Evolutionary conservation across 2,329 filamentous ascomycete species (phyloP).

Genomic region (Cadophora gregata): DNA sequence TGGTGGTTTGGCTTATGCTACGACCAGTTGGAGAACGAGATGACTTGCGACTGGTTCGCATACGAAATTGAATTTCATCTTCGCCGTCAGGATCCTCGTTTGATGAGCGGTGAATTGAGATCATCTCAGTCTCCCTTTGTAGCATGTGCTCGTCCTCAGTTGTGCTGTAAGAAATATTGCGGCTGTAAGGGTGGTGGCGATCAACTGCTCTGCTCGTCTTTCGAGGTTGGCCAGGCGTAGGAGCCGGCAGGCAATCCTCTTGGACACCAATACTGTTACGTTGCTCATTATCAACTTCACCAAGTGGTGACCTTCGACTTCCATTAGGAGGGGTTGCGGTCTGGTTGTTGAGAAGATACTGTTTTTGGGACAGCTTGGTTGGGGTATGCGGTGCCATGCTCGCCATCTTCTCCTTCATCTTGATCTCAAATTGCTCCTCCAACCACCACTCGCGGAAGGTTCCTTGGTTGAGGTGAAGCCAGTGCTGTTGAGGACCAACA

Average conservation of each 20-base stretch:
- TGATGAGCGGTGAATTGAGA: constrained; percentile 66
- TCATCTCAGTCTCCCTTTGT: constrained; percentile 62
- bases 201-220: constrained; percentile 80
- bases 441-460: constrained; percentile 99
- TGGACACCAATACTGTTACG: constrained; percentile 69
- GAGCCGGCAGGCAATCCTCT: constrained; percentile 92
- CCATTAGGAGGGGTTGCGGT: constrained; percentile 86
- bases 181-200: constrained; percentile 74
- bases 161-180: constrained; percentile 54
- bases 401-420: constrained; percentile 60
- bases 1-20: constrained; percentile 74
- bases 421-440: constrained; percentile 60
- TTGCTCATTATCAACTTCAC: constrained; percentile 85
- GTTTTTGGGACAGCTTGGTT: constrained; percentile 65
- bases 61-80: constrained; percentile 69
- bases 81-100: constrained; percentile 82
- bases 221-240: constrained; percentile 92
- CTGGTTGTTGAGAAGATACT: constrained; percentile 64
- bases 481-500: constrained; percentile 97
- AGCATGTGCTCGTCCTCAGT: constrained; percentile 59
- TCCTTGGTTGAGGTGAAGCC: constrained; percentile 96
- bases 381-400: constrained; percentile 60
- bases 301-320: constrained; percentile 82
- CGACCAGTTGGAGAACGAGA: constrained; percentile 64
- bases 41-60: constrained; percentile 69